These are phyloP conservation scores for Metschnikowia cubensis DNA, from an alignment of 805 yeast species.

Conservation along the genomic window DNA sequence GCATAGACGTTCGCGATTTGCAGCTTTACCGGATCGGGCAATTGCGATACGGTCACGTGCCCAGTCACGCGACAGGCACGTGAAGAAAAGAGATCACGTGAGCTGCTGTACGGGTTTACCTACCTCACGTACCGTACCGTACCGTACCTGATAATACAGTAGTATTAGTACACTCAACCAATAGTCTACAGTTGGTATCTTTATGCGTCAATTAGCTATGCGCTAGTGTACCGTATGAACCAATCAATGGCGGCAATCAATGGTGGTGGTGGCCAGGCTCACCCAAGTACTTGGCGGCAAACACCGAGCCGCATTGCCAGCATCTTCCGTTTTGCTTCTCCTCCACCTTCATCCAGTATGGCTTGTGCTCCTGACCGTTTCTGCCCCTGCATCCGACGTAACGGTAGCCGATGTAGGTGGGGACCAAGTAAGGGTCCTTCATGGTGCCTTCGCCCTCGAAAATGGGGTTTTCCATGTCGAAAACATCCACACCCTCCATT, in stretches of 20 bases:
- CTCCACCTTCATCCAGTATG: constrained; percentile 90
- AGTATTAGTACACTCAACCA: too few species aligned
- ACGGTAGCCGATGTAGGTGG: constrained; percentile 88
- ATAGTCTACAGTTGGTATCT: background rate
- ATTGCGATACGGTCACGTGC: constrained; percentile 1
- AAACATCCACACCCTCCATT: constrained; percentile 91
- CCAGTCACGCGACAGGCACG: too few species aligned
- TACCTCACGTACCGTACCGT: background rate
- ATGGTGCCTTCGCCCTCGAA: constrained; percentile 87
- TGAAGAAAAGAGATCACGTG: too few species aligned
- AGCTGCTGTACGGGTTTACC: too few species aligned
- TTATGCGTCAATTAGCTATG: constrained; percentile 8
- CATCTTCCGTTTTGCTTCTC: constrained; percentile 84
- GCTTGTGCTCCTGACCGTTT: constrained; percentile 87
- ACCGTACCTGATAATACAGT: background rate
- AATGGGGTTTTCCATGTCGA: constrained; percentile 85
- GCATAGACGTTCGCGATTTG: background rate
- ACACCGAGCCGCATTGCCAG: constrained; percentile 98
- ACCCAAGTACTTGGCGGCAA: constrained; percentile 84
- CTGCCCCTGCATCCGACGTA: constrained; percentile 97
- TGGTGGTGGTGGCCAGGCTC: constrained; percentile 64
- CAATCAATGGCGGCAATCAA: constrained; percentile 35
- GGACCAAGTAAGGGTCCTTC: constrained; percentile 82
- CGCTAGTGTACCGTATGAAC: constrained; percentile 7
- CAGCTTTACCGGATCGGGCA: constrained; percentile 3